Evolutionary conservation across 257 asterid species (phyloP).

Genomic region (Rubia yunnanensis): DNA sequence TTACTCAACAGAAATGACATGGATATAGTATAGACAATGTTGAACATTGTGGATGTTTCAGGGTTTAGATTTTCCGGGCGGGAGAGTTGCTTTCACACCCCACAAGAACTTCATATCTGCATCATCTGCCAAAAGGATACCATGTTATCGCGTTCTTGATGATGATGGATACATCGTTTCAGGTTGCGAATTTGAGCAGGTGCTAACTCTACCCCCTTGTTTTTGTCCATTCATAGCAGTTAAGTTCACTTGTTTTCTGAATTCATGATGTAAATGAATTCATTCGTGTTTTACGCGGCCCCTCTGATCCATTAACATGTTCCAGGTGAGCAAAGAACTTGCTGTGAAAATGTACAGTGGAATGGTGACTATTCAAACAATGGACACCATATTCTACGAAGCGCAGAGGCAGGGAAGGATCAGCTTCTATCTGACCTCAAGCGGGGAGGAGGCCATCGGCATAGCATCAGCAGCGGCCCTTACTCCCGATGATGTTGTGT

Average conservation of each 20-base stretch:
- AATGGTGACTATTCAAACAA: constrained; percentile 70
- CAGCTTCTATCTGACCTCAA: constrained; percentile 70
- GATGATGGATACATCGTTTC: constrained; percentile 53
- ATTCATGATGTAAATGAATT: not conserved
- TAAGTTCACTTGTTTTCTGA: not conserved
- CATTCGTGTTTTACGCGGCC: not conserved
- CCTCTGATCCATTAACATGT: not conserved
- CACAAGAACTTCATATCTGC: constrained; percentile 62
- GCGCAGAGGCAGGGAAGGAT: constrained; percentile 94
- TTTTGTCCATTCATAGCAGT: not conserved
- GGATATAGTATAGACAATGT: not conserved
- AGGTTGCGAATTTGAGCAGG: constrained; percentile 51
- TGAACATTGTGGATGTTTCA: constrained; percentile 15
- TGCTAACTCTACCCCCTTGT: constrained; percentile 8
- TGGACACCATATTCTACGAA: constrained; percentile 74
- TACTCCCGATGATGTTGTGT: constrained; percentile 16
- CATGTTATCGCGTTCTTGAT: constrained; percentile 83
- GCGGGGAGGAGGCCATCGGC: constrained; percentile 83
- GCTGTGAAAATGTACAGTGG: constrained; percentile 47
- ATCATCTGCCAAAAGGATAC: constrained; percentile 50
- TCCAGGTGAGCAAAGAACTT: constrained; percentile 54
- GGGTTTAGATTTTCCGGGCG: constrained; percentile 83
- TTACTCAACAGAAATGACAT: no score
- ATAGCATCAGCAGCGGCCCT: constrained; percentile 96
- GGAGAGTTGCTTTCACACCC: constrained; percentile 52